Evolutionary conservation across 1,284 basidiomycete genomes (phyloP), one percentile per base, ranked within the genome.

Genomic region (Irpex rosettiformis): DNA sequence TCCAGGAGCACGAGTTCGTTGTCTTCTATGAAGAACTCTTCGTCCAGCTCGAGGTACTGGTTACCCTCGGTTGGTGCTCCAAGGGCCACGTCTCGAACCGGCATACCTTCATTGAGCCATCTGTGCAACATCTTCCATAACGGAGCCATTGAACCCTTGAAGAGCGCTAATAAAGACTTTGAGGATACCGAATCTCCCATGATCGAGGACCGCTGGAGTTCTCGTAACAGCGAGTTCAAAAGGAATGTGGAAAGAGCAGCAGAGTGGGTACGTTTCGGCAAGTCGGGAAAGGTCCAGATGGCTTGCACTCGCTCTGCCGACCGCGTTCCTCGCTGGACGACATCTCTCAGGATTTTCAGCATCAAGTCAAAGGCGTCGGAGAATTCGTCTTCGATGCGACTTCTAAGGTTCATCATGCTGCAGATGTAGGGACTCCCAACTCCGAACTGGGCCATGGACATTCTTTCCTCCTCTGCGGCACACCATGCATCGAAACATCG

Each of bases 21-120:
- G 66, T 79, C 84, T 65, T 89, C 84, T 56, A 94, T 83, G 71
- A 93, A 94, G 73, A 93, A 93, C 67, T 95, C 93, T 5, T 86
- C 84, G 16, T 91, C 82, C 1, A 86, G 71, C 62, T 66, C 64
- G 53, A 65, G 52, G 47, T 59, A 28, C n/a, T 61, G 47, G 47
- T 59, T 43, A 33, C 65, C 43, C 30, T 42, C 64, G 60, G 51
- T 40, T 11, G 72, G 58, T 7, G 29, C 51, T 3, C 6, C 51
- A n/a, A 59, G 7, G 24, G 25, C 28, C 4, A 61, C 42, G 7
- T 81, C 83, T 29, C 74, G 73, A 21, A 79, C 67, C 2, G 82
- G 79, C 84, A 93, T 91, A 1, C 93, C 92, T 61, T 86, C 77
- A 40, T 77, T 78, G 30, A 94, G 72, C 93, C 93, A 95, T 54